These are phyloP conservation scores for Scutellaria minor DNA, from an alignment of 257 asterid species.

Conservation along the genomic window DNA sequence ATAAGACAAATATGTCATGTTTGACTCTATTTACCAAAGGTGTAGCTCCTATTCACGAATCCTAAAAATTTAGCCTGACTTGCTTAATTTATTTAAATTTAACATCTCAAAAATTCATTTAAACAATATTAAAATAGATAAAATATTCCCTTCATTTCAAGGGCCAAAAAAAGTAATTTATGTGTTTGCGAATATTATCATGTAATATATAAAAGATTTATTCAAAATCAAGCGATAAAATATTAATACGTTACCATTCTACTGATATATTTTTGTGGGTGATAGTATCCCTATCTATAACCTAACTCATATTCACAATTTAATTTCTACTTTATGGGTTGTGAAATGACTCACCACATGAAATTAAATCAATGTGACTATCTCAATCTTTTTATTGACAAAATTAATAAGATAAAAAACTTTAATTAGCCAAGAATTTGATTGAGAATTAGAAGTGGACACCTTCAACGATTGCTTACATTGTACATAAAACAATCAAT, in stretches of 20 bases:
- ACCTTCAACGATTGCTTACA: conserved; percentile 13
- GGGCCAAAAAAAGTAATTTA: neutral
- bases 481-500: conserved; percentile 23
- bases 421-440: neutral
- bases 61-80: neutral
- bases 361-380: no score
- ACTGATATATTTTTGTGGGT: no score
- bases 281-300: no score
- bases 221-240: neutral
- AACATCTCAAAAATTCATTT: neutral
- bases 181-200: neutral
- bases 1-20: conserved; percentile 33
- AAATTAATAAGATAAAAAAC: no score
- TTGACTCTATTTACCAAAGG: conserved; percentile 24
- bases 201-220: neutral
- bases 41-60: neutral
- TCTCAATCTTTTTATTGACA: no score
- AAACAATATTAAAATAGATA: neutral
- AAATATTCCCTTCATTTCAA: neutral
- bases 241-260: no score
- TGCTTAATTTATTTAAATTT: neutral
- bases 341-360: no score
- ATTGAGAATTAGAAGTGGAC: conserved; percentile 25
- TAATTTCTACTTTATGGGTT: no score
- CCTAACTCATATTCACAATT: no score